Evolutionary conservation across 2,329 filamentous ascomycete species (phyloP).

Genomic region (Colletotrichum liriopes): DNA sequence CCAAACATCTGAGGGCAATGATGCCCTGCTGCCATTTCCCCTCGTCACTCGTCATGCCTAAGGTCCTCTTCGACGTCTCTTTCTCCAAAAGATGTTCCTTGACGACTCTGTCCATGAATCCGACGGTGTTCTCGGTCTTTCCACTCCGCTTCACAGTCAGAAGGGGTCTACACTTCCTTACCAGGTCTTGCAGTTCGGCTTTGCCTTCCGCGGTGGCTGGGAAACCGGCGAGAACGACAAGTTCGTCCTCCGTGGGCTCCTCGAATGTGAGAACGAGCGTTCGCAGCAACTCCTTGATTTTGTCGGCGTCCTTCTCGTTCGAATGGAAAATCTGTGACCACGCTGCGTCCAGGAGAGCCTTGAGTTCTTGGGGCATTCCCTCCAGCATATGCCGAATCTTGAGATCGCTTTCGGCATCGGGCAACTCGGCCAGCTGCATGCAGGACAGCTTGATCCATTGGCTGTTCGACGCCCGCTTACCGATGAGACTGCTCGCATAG

Average conservation of each 20-base stretch:
- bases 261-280: constrained; percentile 58
- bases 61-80: constrained; percentile 45
- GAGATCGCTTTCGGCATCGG: constrained; percentile 55
- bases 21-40: constrained; percentile 60
- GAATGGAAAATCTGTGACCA: constrained; percentile 56
- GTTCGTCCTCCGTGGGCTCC: constrained; percentile 57
- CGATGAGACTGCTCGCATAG: constrained; percentile 59
- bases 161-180: constrained; percentile 57
- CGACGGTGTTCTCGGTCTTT: constrained; percentile 37
- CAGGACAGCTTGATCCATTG: constrained; percentile 62
- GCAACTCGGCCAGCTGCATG: constrained; percentile 58
- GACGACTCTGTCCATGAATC: constrained; percentile 54
- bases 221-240: constrained; percentile 56
- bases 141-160: constrained; percentile 35
- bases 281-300: constrained; percentile 60
- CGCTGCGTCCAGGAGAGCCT: constrained; percentile 54
- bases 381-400: constrained; percentile 57
- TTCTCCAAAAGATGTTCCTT: constrained; percentile 59
- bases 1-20: constrained; percentile 55
- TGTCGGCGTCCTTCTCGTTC: constrained; percentile 52
- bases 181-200: constrained; percentile 52
- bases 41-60: constrained; percentile 56
- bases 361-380: constrained; percentile 57
- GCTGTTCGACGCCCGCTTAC: constrained; percentile 58
- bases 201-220: constrained; percentile 51